Base-by-base conservation (phyloP, 2,329 filamentous ascomycete genomes). In the Aspergillus luchuensis region DNA sequence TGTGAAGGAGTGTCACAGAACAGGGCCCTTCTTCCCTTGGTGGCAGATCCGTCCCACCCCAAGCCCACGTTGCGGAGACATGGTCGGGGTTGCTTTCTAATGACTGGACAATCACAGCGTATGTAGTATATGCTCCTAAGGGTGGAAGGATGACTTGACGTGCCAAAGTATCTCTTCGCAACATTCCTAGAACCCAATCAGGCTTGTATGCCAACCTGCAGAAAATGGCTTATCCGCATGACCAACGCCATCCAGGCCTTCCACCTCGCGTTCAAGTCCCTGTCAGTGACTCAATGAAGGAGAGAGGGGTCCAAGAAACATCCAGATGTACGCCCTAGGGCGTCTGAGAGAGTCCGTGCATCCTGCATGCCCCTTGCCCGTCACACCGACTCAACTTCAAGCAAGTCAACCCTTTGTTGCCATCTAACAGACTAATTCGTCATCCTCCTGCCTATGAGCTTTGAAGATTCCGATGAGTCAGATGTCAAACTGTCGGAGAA, bases 361-460 rank as follows among this genome's bases (percentile, higher is more conserved):
- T 55, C 39, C 50, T 59, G 57, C 50, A 59, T 38, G 13, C 43
- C 45, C 50, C 50, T 59, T 48, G 39, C 57, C 30, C 23, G 52
- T 59, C 57, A 59, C 57, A 55, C 57, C 41, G 50, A 59, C 57
- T 49, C 30, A 10, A 17, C 39, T 56, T 17, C 53, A 17, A 47
- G 23, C 39, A 30, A 45, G 17, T 47, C 39, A 43, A 13, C 53
- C 41, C 30, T 56, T 23, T 56, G 41, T 47, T 56, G 39, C 41
- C 41, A 47, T 47, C 15, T 30, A 21, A 43, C 39, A 11, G 39
- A 45, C 19, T 33, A 30, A 47, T 56, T 47, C 53, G 53, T 36
- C 53, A 47, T 56, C 25, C 53, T 19, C 10, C 25, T 30, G 47
- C 47, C 47, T 50, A 50, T 50, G 15, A 30, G 15, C 25, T 2